Percentiles rank a stretch among this genome's conserved stretches.
Evolutionary conservation across 148 eudicot genomes (phyloP).

Genomic region (Talinum fruticosum): DNA sequence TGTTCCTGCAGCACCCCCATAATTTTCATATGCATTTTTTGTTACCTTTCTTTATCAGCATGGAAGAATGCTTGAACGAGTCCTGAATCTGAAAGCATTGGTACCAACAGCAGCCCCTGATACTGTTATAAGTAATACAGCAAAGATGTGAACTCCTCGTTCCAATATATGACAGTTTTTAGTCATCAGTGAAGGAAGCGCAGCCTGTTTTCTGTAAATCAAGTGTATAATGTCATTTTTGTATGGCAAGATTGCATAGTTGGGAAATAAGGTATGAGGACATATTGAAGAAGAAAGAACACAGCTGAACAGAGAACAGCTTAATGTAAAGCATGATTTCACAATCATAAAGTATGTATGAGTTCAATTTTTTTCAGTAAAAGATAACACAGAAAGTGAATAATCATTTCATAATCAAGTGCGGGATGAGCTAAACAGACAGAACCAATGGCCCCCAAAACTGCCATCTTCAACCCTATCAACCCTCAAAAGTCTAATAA

Average conservation of each 20-base stretch:
- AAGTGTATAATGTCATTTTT: not conserved
- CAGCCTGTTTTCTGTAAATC: not conserved
- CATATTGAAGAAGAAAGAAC: not conserved
- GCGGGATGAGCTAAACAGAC: not conserved
- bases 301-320: not conserved
- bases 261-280: not conserved
- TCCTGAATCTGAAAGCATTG: no score
- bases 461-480: constrained; percentile 65
- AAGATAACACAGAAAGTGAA: constrained; percentile 9
- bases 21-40: no score
- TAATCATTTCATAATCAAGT: constrained; percentile 15
- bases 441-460: constrained; percentile 4
- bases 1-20: no score
- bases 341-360: constrained; percentile 17
- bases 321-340: not conserved
- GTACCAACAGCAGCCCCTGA: no score
- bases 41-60: no score
- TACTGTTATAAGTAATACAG: no score
- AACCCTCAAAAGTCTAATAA: constrained; percentile 71
- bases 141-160: not conserved
- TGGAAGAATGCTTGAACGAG: no score
- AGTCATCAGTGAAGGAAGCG: not conserved
- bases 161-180: not conserved
- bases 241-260: not conserved
- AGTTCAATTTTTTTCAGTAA: constrained; percentile 1